These are phyloP conservation scores for Pezicula radicicola DNA, from an alignment of 2,329 filamentous ascomycete genomes.

Conservation along the genomic window DNA sequence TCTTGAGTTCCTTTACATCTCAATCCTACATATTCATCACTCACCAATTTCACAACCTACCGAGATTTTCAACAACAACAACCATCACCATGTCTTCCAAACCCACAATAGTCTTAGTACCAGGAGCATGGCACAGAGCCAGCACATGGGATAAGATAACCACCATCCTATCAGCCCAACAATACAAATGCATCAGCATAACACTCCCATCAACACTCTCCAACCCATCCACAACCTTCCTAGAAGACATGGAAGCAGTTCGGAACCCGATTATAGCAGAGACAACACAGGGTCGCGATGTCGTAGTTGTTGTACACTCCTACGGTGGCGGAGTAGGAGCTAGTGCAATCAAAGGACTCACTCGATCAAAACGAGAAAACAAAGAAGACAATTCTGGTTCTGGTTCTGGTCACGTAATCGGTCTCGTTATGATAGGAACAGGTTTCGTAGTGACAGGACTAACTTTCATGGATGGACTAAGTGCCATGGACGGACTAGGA, in stretches of 20 bases:
- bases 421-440: conserved; percentile 34
- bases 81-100: conserved; percentile 3
- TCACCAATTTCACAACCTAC: too few relatives aligned
- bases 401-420: conserved; percentile 31
- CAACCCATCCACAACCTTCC: conserved; percentile 28
- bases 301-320: conserved; percentile 40
- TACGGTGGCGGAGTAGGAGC: conserved; percentile 37
- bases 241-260: conserved; percentile 34
- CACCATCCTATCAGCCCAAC: conserved; percentile 26
- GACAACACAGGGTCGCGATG: conserved; percentile 31
- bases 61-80: background rate
- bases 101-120: conserved; percentile 42
- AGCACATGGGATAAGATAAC: conserved; percentile 33
- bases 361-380: conserved; percentile 14
- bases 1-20: too few relatives aligned
- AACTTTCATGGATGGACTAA: conserved; percentile 33
- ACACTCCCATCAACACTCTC: conserved; percentile 32
- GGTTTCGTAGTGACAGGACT: conserved; percentile 33
- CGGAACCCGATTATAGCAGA: conserved; percentile 30
- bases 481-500: too few relatives aligned
- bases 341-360: conserved; percentile 38
- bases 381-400: too few relatives aligned
- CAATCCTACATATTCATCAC: too few relatives aligned
- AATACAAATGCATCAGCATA: conserved; percentile 29
- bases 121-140: conserved; percentile 43